Evolutionary conservation across 176 grass and related monocot species (phyloP).

Genomic region (Lolium rigidum): DNA sequence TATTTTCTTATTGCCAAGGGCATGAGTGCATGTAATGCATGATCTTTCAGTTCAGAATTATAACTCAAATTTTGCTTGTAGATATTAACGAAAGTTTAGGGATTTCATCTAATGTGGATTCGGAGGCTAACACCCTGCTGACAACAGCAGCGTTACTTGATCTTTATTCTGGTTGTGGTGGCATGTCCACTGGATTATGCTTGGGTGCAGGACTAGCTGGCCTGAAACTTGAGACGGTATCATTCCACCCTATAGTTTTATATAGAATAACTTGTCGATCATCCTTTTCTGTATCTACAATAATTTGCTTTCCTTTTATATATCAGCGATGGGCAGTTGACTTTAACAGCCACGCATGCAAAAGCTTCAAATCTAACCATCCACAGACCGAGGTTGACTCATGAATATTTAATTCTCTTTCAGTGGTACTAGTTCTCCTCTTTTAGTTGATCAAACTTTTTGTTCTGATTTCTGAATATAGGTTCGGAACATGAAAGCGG

Average conservation of each 20-base stretch:
- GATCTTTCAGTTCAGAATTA: not conserved
- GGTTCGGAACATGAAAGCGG: constrained; percentile 85
- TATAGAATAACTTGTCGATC: not conserved
- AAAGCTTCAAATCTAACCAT: constrained; percentile 84
- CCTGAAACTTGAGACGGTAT: constrained; percentile 75
- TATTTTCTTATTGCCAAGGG: too few species aligned
- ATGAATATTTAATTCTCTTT: not conserved
- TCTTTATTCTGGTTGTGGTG: constrained; percentile 90
- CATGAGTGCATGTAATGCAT: too few species aligned
- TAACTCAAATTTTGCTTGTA: constrained; percentile 8
- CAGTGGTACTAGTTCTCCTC: not conserved
- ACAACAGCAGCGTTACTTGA: constrained; percentile 61
- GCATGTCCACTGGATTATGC: constrained; percentile 87
- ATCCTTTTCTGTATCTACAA: not conserved
- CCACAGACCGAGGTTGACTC: constrained; percentile 63
- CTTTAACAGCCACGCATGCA: constrained; percentile 60
- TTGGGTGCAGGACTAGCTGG: constrained; percentile 74
- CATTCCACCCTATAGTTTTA: not conserved
- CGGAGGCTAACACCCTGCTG: constrained; percentile 20
- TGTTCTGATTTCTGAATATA: constrained; percentile 13
- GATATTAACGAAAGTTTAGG: constrained; percentile 36
- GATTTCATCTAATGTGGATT: constrained; percentile 61
- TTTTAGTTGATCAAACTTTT: not conserved
- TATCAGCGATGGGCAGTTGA: constrained; percentile 83
- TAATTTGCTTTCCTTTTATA: not conserved